A percentile compares a stretch with the other conserved stretches of the same genome.
Conservation (phyloP, 768 basidiomycete species). For the Agaricus sinodeliciosus region DNA sequence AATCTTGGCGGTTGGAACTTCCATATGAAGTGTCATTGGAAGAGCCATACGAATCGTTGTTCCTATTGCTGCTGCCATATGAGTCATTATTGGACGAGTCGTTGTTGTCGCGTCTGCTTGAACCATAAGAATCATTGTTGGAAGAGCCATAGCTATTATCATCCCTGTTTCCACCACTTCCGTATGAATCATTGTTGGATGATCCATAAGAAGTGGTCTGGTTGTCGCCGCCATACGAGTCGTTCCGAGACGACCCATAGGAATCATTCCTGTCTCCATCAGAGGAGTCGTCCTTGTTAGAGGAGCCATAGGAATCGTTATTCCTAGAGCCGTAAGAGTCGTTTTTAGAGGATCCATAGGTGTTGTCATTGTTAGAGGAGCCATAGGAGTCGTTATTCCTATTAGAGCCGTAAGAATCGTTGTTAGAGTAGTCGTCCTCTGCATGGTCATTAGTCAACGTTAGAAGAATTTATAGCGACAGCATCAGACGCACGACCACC, state of each 20-base stretch:
- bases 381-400: slow-evolving; percentile 17
- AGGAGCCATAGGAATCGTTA: slow-evolving; percentile 16
- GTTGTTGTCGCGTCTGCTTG: background rate
- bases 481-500: background rate
- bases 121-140: slow-evolving; percentile 18
- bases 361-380: slow-evolving; percentile 16
- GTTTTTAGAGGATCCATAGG: slow-evolving; percentile 11
- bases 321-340: slow-evolving; percentile 18
- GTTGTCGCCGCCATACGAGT: slow-evolving; percentile 17
- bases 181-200: slow-evolving; percentile 12
- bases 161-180: slow-evolving; percentile 11
- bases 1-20: too few species aligned
- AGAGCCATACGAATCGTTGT: slow-evolving; percentile 16
- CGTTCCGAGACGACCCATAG: slow-evolving; percentile 19
- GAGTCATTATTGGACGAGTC: background rate
- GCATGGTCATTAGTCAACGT: background rate
- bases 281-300: slow-evolving; percentile 20
- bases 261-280: slow-evolving; percentile 16
- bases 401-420: background rate
- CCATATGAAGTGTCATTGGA: slow-evolving; percentile 20
- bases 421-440: background rate
- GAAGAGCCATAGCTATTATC: slow-evolving; percentile 17
- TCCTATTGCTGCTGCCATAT: background rate
- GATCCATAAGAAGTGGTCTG: too few species aligned
- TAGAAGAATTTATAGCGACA: background rate